A percentile compares a stretch with the other conserved stretches of the same genome.
Conservation (phyloP, 1,139 yeast genomes). For the Eremothecium gossypii region DNA sequence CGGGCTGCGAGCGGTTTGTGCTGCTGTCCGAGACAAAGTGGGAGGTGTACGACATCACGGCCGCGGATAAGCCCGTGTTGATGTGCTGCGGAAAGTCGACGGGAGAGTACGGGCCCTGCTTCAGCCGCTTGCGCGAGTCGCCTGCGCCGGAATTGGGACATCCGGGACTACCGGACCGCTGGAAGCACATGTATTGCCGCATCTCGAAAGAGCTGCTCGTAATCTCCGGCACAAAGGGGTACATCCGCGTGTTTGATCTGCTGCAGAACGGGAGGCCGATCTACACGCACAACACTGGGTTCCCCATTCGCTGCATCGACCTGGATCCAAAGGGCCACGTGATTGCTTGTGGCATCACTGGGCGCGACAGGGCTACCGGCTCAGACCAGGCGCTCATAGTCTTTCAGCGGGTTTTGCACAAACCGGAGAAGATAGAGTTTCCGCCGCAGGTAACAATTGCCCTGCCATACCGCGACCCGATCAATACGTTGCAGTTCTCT, state of each 20-base stretch:
- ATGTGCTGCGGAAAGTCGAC: slow-evolving; percentile 58
- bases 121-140: slow-evolving; percentile 31
- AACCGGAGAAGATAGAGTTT: slow-evolving; percentile 29
- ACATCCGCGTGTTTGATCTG: slow-evolving; percentile 56
- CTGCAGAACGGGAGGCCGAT: slow-evolving; percentile 50
- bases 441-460: slow-evolving; percentile 59
- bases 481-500: slow-evolving; percentile 64
- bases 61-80: slow-evolving; percentile 43
- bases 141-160: slow-evolving; percentile 10
- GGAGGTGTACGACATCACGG: slow-evolving; percentile 52
- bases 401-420: slow-evolving; percentile 38
- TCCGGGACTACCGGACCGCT: slow-evolving; percentile 20
- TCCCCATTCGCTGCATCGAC: slow-evolving; percentile 72
- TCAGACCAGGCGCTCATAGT: slow-evolving; percentile 75
- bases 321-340: slow-evolving; percentile 55
- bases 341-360: slow-evolving; percentile 76
- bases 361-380: slow-evolving; percentile 59
- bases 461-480: slow-evolving; percentile 78
- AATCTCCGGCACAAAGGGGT: slow-evolving; percentile 67
- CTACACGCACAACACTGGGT: slow-evolving; percentile 59
- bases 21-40: slow-evolving; percentile 59
- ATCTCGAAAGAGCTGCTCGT: slow-evolving; percentile 53
- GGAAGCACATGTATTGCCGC: slow-evolving; percentile 64
- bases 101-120: slow-evolving; percentile 55
- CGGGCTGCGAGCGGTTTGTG: slow-evolving; percentile 44